Evolutionary conservation across 768 basidiomycete genomes (phyloP), one percentile per base, ranked within the genome.

Genomic region (Crepidotus variabilis): DNA sequence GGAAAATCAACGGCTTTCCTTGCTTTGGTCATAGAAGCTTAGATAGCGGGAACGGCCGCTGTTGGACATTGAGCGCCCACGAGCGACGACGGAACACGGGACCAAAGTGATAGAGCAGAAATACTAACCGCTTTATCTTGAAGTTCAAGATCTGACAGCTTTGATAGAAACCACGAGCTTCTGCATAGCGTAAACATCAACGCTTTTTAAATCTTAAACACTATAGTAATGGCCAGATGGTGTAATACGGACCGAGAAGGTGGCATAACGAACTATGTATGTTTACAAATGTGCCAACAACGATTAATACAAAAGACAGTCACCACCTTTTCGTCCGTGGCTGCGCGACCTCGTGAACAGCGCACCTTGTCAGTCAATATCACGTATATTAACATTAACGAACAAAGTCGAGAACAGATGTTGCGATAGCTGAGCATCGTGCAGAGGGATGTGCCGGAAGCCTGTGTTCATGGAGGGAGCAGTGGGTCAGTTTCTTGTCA

Each of bases 381-480:
- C 68, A 33, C 68, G 65, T 43, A 92, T 69, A 16, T 78, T 71
- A 47, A 87, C 81, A 54, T 81, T 73, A 20, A 96, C 86, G 64
- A 98, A 97, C 16, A 98, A 76, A n/a, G 94, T 94, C 21, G 94
- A 92, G 71, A 95, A 98, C 50, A 98, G 75, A 65, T 88, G 91
- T 65, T 94, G 93, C 36, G 89, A 88, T 46, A 92, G 83, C 67
- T 94, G 88, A 1, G 82, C 73, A 69, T 98, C 96, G 64, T 94
- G 91, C 34, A 98, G 73, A 0, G 96, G 94, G 5, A 98, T 70
- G 71, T 98, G 91, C 7, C 92, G 85, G 67, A 88, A 98, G 1
- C 96, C 95, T 92, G 51, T 24, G 23, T 46, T 8, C 55, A 39
- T 22, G 35, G 3, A 54, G 47, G 35, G 33, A 43, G 47, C 6